Evolutionary conservation across 2,329 filamentous ascomycete genomes (phyloP), one percentile per base, ranked within the genome.

Genomic region (Madurella fahalii): DNA sequence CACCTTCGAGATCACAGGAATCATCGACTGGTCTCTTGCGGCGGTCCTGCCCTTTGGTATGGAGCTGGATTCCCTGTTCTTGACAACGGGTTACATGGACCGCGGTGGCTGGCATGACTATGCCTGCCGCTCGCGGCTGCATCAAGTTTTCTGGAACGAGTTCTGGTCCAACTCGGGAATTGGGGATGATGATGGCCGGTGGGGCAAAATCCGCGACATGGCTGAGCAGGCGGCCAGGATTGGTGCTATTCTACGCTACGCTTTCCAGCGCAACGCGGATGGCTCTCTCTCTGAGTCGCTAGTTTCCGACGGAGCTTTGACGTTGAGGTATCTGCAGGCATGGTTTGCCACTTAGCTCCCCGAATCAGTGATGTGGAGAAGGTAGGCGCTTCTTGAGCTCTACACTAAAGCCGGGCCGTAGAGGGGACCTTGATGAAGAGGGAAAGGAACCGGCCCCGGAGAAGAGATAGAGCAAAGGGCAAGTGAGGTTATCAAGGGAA

Each of bases 1-100:
- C 16, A 69, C 59, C 9, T 65, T 65, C 30, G 45, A 60, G 15
- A 64, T 70, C 40, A 68, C 65, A 2, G 67, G 67, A 4, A 45
- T 70, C 25, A 55, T 69, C 18, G 67, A 70, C 57, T 71, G 68
- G 67, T 56, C 64, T 12, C 62, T 65, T 13, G 66, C 63, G 1
- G 55, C 56, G n/a, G 55, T 68, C 11, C 55, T 50, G 12, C 67
- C 67, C 4, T 71, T 70, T 47, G 66, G 68, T 15, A 59, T 67
- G 12, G 58, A 64, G 4, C 53, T 69, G 2, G 64, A 67, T 46
- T 67, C 50, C 39, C 18, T 58, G 12, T 39, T 63, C 16, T 31
- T 47, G n/a, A 39, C 31, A 16, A 47, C 45, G 8, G 59, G 62
- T 8, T 57, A 32, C 37, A 61, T 59, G 51, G 42, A 51, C 31